phyloP scores from a whole-genome alignment of 129 eudicot genomes.

The Apium graveolens region DNA sequence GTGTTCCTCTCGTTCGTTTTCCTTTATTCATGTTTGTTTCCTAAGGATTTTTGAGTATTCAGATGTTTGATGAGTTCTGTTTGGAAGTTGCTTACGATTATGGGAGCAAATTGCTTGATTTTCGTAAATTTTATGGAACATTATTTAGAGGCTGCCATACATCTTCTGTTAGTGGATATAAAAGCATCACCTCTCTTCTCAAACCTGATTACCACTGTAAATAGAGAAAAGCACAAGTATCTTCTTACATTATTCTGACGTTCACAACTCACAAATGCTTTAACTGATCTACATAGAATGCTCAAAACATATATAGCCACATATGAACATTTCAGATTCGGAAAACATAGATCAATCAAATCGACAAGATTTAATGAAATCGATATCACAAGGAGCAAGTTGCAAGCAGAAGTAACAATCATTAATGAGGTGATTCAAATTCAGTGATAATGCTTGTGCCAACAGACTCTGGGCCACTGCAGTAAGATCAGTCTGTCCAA shows the following conservation, averaged over 20 bases:
- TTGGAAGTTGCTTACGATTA: not conserved
- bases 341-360: not conserved
- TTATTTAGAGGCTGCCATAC: not conserved
- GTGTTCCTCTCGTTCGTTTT: not conserved
- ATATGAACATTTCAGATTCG: not conserved
- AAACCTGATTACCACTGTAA: too few relatives aligned
- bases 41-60: not conserved
- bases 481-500: not conserved
- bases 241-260: too few relatives aligned
- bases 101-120: not conserved
- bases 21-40: not conserved
- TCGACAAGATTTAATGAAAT: not conserved
- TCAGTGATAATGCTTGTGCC: not conserved
- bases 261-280: not conserved
- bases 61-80: not conserved
- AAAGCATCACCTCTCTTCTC: too few relatives aligned
- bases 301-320: too few relatives aligned
- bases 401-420: not conserved
- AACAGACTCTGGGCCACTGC: conserved; percentile 4
- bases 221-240: too few relatives aligned
- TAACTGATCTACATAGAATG: too few relatives aligned
- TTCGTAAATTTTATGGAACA: not conserved
- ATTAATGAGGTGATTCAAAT: not conserved
- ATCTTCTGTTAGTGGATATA: not conserved
- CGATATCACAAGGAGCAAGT: not conserved